Evolutionary conservation across 1,284 basidiomycete genomes (phyloP), one percentile per base, ranked within the genome.

Genomic region (Trichosporon sp.): DNA sequence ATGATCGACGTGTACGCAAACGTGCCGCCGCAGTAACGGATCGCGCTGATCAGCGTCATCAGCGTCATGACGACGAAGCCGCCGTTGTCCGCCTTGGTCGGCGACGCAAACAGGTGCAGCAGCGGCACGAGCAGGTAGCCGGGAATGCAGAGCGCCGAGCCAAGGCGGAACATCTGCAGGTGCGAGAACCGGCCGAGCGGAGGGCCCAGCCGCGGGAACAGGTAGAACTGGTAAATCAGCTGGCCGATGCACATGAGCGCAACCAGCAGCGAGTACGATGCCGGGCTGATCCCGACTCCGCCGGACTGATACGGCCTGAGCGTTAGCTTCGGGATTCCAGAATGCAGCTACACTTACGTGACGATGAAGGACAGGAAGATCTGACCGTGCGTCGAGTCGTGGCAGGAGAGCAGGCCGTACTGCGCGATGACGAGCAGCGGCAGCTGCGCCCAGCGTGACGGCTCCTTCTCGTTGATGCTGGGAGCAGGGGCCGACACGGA

Each of bases 201-300:
- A 12, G 83, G 83, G 27, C 82, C 83, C 2, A 84, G 75, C 32
- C 82, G 76, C 0, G 83, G 83, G 68, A 83, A 84, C 8, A 83
- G 76, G 74, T 81, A 82, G 74, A 84, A 84, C 74, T 84, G 83
- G 70, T 82, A 84, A 68, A 80, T 73, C 7, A 84, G 76, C 70
- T 84, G 83, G 68, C 78, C 83, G 32, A 80, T 65, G 64, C 83
- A 84, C 83, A 84, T 84, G 65, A 83, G 72, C 9, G 83, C 83
- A 65, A 84, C 79, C 38, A 84, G 75, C 62, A 82, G 72, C 8
- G 82, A 83, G 75, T 84, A 84, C 65, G 80, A 76, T 21, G 82
- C 81, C 0, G 83, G 83, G 51, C 78, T 79, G 21, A 83, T 78
- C 8, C 83, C 83, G 32, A 84, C 75, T 42, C 83, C 83, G 5